Base-by-base conservation (phyloP, 2,329 filamentous ascomycete genomes). In the Monilinia aucupariae region DNA sequence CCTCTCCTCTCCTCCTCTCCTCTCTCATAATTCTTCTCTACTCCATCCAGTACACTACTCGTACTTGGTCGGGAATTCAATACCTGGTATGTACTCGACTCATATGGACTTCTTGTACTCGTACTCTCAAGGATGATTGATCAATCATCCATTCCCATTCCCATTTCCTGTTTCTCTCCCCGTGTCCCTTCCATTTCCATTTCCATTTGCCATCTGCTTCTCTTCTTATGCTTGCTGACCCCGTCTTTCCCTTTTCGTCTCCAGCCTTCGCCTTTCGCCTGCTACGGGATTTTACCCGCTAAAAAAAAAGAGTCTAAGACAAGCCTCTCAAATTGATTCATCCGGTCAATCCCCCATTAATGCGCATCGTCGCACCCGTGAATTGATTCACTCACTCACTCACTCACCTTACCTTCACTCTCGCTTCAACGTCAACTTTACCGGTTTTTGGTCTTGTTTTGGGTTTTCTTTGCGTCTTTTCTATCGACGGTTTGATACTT, bases 251-350 rank as follows among this genome's bases (percentile, higher is more conserved):
- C 8, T 43, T 25, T 41, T 43, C 15, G 10, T 30, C 54, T 47
- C 54, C 54, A 56, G 54, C 54, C 54, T 47, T 47, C 54, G 27
- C 12, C 54, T 30, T 47, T 32, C 27, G 53, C 39, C 13, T 37
- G 34, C 34, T n/a, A n/a, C n/a, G n/a, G n/a, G n/a, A n/a, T 27
- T 43, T 55, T 55, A 43, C n/a, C 52, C 52, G 39, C 52, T 30
- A 55, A 39, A 13, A 15, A 39, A 1, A 15, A 12, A 5, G 34
- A 12, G 13, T 37, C 4, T 37, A 37, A 54, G 52, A 54, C 52
- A 54, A n/a, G 52, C 37, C 52, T 54, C 52, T 54, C 25, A 6
- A 43, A 27, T 43, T 32, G 37, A 55, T 55, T 25, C 53, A 45
- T 45, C 27, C 25, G 25, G 25, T 20, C 17, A 41, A 30, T 25